Conservation (phyloP, 345 rosid species). For the Turnera subulata region DNA sequence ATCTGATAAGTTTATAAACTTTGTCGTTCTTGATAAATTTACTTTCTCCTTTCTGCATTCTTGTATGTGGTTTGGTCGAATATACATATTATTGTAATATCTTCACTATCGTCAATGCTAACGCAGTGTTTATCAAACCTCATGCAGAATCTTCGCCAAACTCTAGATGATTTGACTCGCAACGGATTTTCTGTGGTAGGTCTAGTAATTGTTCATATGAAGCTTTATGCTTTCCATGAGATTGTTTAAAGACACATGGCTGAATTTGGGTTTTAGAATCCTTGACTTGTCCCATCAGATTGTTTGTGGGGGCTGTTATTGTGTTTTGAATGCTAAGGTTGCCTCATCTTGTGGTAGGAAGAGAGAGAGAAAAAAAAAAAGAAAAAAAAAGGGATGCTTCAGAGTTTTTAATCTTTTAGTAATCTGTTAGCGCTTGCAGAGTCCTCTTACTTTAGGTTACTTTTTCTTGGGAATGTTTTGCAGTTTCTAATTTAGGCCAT, state of each 20-base stretch:
- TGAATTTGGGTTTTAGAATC: background rate
- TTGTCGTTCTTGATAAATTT: background rate
- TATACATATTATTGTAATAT: background rate
- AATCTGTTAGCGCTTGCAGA: too few relatives aligned
- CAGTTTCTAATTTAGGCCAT: too few relatives aligned
- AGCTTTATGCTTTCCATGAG: background rate
- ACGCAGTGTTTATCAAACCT: background rate
- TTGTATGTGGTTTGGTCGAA: background rate
- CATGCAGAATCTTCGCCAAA: conserved; percentile 94
- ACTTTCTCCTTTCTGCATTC: background rate
- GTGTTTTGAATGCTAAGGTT: too few relatives aligned
- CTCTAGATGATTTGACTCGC: conserved; percentile 90
- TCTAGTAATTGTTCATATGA: conserved; percentile 1
- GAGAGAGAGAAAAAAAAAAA: too few relatives aligned
- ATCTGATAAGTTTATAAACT: background rate
- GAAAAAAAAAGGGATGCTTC: too few relatives aligned
- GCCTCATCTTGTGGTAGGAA: too few relatives aligned
- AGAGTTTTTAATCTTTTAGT: too few relatives aligned
- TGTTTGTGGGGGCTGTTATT: too few relatives aligned
- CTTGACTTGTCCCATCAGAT: background rate
- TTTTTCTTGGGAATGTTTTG: too few relatives aligned
- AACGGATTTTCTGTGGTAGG: conserved; percentile 90
- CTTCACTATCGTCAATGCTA: conserved; percentile 8
- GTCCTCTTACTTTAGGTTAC: too few relatives aligned
- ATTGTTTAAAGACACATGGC: background rate